Base-by-base conservation (phyloP, 164 flowering plant species). In the Berberis thunbergii region DNA sequence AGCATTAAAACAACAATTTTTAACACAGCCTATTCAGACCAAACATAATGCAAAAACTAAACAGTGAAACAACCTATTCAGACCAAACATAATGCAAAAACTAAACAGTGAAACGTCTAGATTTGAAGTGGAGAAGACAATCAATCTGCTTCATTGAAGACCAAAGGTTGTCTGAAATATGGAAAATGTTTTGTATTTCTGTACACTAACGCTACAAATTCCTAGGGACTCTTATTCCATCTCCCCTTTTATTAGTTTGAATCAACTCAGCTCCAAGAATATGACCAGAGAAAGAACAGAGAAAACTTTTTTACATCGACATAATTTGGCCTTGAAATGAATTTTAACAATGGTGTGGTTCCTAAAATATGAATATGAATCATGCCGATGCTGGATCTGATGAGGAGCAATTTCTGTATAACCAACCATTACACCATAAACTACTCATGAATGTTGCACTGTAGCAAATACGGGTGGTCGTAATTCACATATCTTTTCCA, bases 391-490 rank as follows among this genome's bases (percentile, higher is more conserved):
- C 53, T 53, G 55, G 26, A 13, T 50, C 61, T 26, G 62, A 26
- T 0, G 26, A 26, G 26, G 26, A 26, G 26, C 26, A 26, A 26
- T 0, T 0, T 46, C 46, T 52, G 54, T 60, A 64, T 61, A 63
- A 52, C 41, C 54, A 26, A 42, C 43, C n/a, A 59, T 5, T 48
- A 57, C 42, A 45, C 65, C 4, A 40, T 65, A 8, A 52, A 57
- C 76, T 78, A 84, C 58, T 45, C 67, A 40, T 89, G 97, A 43
- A 95, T 77, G 59, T 95, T 95, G 88, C 99, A 91, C 49, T 78
- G 89, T 70, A 84, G 94, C 69, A 95, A 69, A 73, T 72, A 81
- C 8, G 91, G 91, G 64, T 83, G 82, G n/a, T 80, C 77, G 48
- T 75, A 91, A 1, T 73, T 71, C 54, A 91, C 65, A 64, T 78